Conservation (phyloP, 768 basidiomycete genomes). For the Tylopilus rubrobrunneus region DNA sequence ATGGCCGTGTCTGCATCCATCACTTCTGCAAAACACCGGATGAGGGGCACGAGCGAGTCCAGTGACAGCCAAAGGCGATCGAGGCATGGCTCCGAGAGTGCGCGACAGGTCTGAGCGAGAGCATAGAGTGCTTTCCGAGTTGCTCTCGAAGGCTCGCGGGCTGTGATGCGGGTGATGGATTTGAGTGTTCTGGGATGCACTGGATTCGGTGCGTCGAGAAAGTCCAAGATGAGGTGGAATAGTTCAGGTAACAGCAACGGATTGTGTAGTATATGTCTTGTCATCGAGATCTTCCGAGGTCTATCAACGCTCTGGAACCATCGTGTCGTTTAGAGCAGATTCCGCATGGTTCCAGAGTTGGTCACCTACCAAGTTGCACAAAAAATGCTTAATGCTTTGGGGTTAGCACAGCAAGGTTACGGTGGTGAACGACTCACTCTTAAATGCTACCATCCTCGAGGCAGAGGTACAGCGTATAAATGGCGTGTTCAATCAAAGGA, state of each 20-base stretch:
- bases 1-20: not conserved
- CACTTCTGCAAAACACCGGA: not conserved
- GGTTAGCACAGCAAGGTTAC: not conserved
- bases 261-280: not conserved
- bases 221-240: not conserved
- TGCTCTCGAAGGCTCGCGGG: not conserved
- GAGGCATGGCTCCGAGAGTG: not conserved
- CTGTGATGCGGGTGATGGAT: not conserved
- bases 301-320: not conserved
- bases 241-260: not conserved
- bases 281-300: not conserved
- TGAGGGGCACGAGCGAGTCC: not conserved
- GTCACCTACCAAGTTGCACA: not conserved
- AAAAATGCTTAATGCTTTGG: not conserved
- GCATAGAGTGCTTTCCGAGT: not conserved
- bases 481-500: too few species aligned
- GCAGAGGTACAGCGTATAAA: too few species aligned
- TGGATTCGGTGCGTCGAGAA: not conserved
- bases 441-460: too few species aligned
- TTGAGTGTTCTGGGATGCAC: too few species aligned
- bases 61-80: not conserved
- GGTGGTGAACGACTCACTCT: too few species aligned
- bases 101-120: not conserved
- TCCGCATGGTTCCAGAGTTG: too few species aligned
- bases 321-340: not conserved